Conservation (phyloP, 2,329 filamentous ascomycete species). For the Ceratocystis lukuohia region DNA sequence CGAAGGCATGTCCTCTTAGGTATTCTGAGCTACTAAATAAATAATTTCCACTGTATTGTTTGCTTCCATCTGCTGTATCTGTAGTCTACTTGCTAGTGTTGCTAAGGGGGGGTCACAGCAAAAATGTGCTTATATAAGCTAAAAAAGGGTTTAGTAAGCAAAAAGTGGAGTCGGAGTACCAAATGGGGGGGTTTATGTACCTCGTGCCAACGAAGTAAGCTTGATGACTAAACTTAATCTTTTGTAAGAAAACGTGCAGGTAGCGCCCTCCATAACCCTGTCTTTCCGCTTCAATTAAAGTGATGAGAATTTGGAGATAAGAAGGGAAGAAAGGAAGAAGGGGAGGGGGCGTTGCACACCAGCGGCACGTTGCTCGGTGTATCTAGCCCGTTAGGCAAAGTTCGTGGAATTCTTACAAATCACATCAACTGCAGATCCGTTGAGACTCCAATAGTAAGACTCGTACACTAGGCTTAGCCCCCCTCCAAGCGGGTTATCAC, state of each 20-base stretch:
- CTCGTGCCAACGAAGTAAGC: background rate
- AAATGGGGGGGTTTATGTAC: too few species aligned
- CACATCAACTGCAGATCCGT: background rate
- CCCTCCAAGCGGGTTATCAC: background rate
- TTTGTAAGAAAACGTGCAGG: background rate
- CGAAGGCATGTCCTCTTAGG: too few species aligned
- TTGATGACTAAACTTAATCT: background rate
- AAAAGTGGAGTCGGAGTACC: too few species aligned
- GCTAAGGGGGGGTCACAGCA: too few species aligned
- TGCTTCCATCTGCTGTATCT: too few species aligned
- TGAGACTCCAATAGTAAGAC: background rate
- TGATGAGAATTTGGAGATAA: constrained; percentile 1
- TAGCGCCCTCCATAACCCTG: background rate
- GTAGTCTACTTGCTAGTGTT: too few species aligned
- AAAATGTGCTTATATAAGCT: too few species aligned
- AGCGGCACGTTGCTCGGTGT: background rate
- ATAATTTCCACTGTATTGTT: too few species aligned
- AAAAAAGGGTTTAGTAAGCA: too few species aligned
- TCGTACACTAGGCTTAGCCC: background rate
- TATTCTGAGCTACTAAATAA: too few species aligned
- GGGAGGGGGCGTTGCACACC: background rate
- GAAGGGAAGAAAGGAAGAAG: too few species aligned
- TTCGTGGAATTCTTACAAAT: background rate
- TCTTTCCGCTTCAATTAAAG: background rate
- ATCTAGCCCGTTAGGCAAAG: background rate